Base-by-base conservation (phyloP, 805 yeast species). In the Candida patagonica region DNA sequence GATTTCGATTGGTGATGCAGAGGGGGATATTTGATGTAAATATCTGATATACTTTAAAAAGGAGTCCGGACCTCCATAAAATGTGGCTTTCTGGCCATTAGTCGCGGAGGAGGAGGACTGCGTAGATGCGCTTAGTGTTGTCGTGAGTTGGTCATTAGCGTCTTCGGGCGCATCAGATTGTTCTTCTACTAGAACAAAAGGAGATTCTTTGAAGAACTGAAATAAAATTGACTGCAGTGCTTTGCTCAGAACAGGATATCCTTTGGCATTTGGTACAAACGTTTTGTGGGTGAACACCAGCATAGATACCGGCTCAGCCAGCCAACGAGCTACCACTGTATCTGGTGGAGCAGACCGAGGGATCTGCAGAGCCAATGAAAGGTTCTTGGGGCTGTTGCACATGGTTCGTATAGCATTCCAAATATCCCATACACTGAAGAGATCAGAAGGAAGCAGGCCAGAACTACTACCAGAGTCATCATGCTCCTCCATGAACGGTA, bases 341-440 rank as follows among this genome's bases (percentile, higher is more conserved):
- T 61, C 60, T 1, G 80, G 79, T 1, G 73, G 68, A 37, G 65
- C 65, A 26, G 66, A 66, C 42, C 76, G 76, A 24, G 94, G 88
- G 17, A 87, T 70, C 26, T 80, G 92, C 26, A 82, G 63, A 4
- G 85, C 83, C 40, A 86, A 76, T n/a, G 84, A 76, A 38, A 80
- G 58, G 17, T 74, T 68, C 2, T 58, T 45, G 36, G 77, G 67
- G 50, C 78, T 76, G 41, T 69, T 68, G 49, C 80, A 74, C 26
- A 71, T 60, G 4, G 67, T 63, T 19, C 86, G 61, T 2, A 80
- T 70, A 1, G 80, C 67, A 48, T 79, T 75, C 88, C 88, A 80
- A 49, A 77, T 68, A 40, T 78, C 83, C 88, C 88, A 80, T 2
- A 81, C 76, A 2, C 79, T 74, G 24, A 79, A 56, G 17, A 45